These are phyloP conservation scores for Verticillium zaregamsianum DNA, from an alignment of 2,329 filamentous ascomycete genomes.

Conservation along the genomic window DNA sequence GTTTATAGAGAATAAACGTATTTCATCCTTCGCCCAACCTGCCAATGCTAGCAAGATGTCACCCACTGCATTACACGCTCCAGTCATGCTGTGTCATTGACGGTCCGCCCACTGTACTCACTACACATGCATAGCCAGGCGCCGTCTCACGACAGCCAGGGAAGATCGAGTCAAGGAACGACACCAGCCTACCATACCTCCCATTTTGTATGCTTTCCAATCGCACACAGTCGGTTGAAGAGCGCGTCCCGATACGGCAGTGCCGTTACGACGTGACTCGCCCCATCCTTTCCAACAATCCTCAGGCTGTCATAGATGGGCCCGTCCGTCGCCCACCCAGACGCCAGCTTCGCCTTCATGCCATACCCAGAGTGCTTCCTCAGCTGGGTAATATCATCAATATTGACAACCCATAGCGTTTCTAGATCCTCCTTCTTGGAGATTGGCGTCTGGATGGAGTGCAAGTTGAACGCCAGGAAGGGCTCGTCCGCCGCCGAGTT, in stretches of 20 bases:
- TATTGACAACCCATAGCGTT: neutral
- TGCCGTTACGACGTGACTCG: neutral
- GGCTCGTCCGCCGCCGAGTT: neutral
- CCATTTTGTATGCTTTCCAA: neutral
- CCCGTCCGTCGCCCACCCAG: conserved; percentile 3
- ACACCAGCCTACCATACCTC: neutral
- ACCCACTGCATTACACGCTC: no score
- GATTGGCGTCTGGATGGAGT: neutral
- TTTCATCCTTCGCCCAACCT: no score
- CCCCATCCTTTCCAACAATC: neutral
- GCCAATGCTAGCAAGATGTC: no score
- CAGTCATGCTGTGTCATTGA: no score
- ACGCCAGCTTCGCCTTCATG: conserved; percentile 3
- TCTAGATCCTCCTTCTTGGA: neutral
- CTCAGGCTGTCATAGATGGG: conserved; percentile 1
- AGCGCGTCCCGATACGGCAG: neutral
- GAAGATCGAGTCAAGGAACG: no score
- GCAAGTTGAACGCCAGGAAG: neutral
- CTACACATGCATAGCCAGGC: no score
- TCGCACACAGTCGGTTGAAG: neutral
- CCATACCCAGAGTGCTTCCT: conserved; percentile 5
- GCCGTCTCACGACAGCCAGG: no score
- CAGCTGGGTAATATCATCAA: neutral
- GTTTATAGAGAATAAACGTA: no score
- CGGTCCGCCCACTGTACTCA: no score